Evolutionary conservation across 2,329 filamentous ascomycete genomes (phyloP).

Genomic region (Ophiocordyceps camponoti-leonardi): DNA sequence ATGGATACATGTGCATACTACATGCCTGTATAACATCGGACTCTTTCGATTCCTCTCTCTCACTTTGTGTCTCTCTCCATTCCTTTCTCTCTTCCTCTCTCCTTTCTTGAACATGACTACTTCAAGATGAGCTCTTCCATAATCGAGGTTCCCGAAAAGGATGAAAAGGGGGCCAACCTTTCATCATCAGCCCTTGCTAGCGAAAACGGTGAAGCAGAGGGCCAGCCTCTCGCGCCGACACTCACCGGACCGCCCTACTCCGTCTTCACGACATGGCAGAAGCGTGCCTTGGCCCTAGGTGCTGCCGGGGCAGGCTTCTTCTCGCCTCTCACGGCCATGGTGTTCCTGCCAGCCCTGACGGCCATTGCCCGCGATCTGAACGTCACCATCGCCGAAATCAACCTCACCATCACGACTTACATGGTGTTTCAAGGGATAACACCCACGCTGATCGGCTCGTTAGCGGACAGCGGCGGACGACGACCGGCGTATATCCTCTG

Average conservation of each 20-base stretch:
- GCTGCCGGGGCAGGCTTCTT: conserved; percentile 23
- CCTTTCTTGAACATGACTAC: not conserved
- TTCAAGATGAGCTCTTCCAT: not conserved
- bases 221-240: not conserved
- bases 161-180: not conserved
- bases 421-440: conserved; percentile 44
- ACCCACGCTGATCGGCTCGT: conserved; percentile 36
- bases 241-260: conserved; percentile 13
- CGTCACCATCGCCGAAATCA: conserved; percentile 24
- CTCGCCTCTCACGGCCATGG: conserved; percentile 28
- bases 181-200: not conserved
- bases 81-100: not conserved
- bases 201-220: not conserved
- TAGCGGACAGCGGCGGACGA: conserved; percentile 36
- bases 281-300: conserved; percentile 21
- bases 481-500: conserved; percentile 35
- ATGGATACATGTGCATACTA: not conserved
- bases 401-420: conserved; percentile 35
- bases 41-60: too few species aligned
- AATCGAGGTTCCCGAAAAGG: not conserved
- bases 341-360: conserved; percentile 36
- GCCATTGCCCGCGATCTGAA: conserved; percentile 28
- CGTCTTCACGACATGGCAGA: conserved; percentile 20
- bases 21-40: too few species aligned
- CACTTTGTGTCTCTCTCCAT: not conserved